Base-by-base conservation (phyloP, 1,284 basidiomycete species). In the Cutaneotrichosporon arboriforme region DNA sequence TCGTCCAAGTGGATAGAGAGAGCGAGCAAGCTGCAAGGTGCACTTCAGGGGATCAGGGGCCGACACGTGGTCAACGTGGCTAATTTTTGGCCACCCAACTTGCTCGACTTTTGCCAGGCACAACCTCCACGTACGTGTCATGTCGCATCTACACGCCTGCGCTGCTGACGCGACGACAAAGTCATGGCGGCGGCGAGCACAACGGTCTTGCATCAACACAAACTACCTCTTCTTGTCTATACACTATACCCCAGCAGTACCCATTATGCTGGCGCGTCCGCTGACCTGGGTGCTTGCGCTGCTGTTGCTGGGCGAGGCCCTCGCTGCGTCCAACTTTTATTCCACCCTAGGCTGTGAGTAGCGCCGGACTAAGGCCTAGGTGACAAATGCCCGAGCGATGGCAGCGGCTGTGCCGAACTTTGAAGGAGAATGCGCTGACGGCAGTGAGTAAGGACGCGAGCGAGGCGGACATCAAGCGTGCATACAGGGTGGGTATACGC, bases 401-500 rank as follows among this genome's bases (percentile, higher is more conserved):
- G n/a, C n/a, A n/a, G 44, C 26, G 33, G 44, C 12, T 10, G 13
- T 38, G 31, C 35, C 35, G 34, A 9, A n/a, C n/a, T n/a, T n/a
- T n/a, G 9, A n/a, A 21, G 13, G 21, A 17, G 17, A n/a, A 37
- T 7, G n/a, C 12, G 48, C 54, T 61, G 49, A 60, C 59, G 14
- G 9, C 52, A 91, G 88, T 96, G 44, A 81, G 83, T 62, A 83
- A 78, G 61, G 84, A 84, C 42, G 90, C 90, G 20, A 85, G 84
- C 31, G 89, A 93, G 35, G 82, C 83, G 63, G 90, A 94, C 61
- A 90, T 97, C 70, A 84, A 87, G 74, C 85, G 87, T 63, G 89
- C 90, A 2, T 97, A 96, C 78, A 87, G 72, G 62, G 74, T 75
- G 52, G 44, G 70, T 62, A 10, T 18, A 12, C 14, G 18, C 14